A percentile compares a stretch with the other conserved stretches of the same genome.
These are phyloP conservation scores for Fusarium pseudocircinatum DNA, from an alignment of 2,329 filamentous ascomycete genomes.

Conservation along the genomic window DNA sequence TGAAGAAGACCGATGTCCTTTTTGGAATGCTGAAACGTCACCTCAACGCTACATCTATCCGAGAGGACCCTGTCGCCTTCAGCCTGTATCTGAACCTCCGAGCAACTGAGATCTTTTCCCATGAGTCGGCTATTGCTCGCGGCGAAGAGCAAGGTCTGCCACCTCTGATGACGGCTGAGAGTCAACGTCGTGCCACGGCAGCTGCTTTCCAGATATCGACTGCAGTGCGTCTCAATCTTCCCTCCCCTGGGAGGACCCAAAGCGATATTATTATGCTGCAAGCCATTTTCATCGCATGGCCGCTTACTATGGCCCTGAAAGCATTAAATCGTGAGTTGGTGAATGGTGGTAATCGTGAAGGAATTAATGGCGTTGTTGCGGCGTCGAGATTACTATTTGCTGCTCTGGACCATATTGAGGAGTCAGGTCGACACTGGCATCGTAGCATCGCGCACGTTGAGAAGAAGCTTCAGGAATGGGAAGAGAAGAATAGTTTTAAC, in stretches of 20 bases:
- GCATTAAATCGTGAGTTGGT: not conserved
- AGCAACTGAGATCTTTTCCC: not conserved
- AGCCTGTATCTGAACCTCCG: not conserved
- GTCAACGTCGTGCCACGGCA: not conserved
- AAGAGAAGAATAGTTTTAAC: not conserved
- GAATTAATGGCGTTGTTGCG: rapidly evolving
- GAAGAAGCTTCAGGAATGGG: not conserved
- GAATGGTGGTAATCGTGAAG: rapidly evolving
- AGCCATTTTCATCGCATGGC: not conserved
- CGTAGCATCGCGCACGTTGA: not conserved
- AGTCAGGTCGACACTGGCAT: not conserved
- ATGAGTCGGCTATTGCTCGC: not conserved
- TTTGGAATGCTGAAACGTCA: not conserved
- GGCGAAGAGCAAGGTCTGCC: not conserved
- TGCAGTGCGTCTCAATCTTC: not conserved
- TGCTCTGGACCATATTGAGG: not conserved
- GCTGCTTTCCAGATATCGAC: not conserved
- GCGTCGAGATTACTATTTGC: rapidly evolving
- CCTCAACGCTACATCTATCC: not conserved
- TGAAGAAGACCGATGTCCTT: not conserved
- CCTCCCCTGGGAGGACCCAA: rapidly evolving
- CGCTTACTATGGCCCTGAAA: not conserved
- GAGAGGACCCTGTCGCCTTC: not conserved
- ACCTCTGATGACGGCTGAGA: not conserved
- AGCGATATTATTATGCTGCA: not conserved